phyloP scores from a whole-genome alignment of 176 grass and related monocot genomes.

The Bonia amplexicaulis region DNA sequence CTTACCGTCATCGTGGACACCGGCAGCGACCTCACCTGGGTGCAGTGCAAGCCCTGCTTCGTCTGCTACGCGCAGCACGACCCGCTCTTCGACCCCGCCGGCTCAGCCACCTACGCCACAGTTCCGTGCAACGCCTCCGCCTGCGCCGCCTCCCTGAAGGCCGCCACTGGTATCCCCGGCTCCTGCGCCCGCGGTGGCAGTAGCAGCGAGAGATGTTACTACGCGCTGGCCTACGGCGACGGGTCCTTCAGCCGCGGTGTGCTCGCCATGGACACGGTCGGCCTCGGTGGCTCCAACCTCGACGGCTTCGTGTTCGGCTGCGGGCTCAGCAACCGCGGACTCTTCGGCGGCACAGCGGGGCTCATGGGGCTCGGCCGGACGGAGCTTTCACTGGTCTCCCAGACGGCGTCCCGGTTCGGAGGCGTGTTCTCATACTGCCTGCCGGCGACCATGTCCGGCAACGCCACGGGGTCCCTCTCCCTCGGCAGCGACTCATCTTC shows the following conservation, averaged over 20 bases:
- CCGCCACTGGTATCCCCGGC: constrained; percentile 63
- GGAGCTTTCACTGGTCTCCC: constrained; percentile 52
- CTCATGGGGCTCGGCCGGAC: constrained; percentile 76
- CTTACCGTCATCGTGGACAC: constrained; percentile 93
- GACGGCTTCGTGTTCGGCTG: constrained; percentile 78
- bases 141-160: constrained; percentile 59
- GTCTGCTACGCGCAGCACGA: constrained; percentile 74
- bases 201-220: constrained; percentile 48
- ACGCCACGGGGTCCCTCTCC: constrained; percentile 54
- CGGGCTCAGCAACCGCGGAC: constrained; percentile 66
- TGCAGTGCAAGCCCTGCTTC: constrained; percentile 85
- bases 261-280: constrained; percentile 63
- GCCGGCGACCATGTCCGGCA: constrained; percentile 21
- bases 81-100: constrained; percentile 71
- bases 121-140: constrained; percentile 71
- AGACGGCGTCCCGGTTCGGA: constrained; percentile 45
- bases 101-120: constrained; percentile 59
- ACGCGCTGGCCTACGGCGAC: constrained; percentile 75
- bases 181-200: constrained; percentile 29
- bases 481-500: constrained; percentile 38
- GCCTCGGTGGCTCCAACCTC: constrained; percentile 48
- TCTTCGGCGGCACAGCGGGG: constrained; percentile 65
- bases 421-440: constrained; percentile 83
- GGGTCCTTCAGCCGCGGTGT: constrained; percentile 85
- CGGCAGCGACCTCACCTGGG: constrained; percentile 95